phyloP scores from a whole-genome alignment of 257 asterid genomes.

The Solanum pimpinellifolium region DNA sequence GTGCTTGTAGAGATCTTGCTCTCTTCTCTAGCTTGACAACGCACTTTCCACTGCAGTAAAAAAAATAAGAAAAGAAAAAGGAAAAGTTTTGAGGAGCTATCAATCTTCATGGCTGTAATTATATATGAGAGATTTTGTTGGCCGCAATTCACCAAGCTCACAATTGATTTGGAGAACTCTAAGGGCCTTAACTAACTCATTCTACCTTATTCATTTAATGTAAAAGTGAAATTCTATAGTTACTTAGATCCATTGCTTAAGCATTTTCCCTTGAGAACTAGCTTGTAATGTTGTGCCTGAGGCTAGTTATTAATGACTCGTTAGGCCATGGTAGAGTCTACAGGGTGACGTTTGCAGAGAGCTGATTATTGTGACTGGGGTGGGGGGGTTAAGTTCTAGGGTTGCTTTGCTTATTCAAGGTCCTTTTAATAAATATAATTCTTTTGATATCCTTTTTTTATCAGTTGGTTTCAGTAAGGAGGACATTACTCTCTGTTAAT shows the following conservation, averaged over 20 bases:
- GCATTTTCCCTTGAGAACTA: neutral
- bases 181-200: neutral
- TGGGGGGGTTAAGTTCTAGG: neutral
- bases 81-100: neutral
- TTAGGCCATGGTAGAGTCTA: neutral
- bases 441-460: neutral
- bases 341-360: neutral
- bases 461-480: neutral
- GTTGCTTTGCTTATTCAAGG: neutral
- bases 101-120: neutral
- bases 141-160: neutral
- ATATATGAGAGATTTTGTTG: neutral
- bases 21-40: neutral
- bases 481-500: neutral
- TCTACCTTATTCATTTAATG: neutral
- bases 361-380: neutral
- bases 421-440: neutral
- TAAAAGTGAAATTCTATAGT: neutral
- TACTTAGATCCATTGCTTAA: neutral
- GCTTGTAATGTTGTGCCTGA: neutral
- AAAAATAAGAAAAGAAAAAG: neutral
- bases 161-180: neutral
- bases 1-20: neutral
- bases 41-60: neutral
- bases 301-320: neutral